Evolutionary conservation across 169 alveolate species (phyloP).

Genomic region (Eimeria nieschulzi): DNA sequence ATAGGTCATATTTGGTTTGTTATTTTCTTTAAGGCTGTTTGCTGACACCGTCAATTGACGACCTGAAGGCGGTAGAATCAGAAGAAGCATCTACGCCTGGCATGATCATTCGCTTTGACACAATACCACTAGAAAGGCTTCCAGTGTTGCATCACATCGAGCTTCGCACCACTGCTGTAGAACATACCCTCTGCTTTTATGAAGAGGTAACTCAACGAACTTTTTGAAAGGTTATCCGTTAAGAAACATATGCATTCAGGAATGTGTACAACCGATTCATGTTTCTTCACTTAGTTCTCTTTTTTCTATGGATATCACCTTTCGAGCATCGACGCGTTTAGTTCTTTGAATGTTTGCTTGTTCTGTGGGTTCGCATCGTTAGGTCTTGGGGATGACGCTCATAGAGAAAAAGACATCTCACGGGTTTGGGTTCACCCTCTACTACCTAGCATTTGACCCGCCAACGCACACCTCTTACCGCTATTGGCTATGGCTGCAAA

Average conservation of each 20-base stretch:
- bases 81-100: not conserved
- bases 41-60: slow-evolving; percentile 20
- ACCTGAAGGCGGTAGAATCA: slow-evolving; percentile 11
- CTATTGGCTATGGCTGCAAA: slow-evolving; percentile 60
- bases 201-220: not conserved
- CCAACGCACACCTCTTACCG: slow-evolving; percentile 29
- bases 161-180: not conserved
- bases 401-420: slow-evolving; percentile 30
- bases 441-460: slow-evolving; percentile 24
- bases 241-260: too few species aligned
- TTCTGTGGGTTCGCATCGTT: not conserved
- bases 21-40: not conserved
- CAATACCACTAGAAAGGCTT: slow-evolving; percentile 3
- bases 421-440: slow-evolving; percentile 36
- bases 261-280: too few species aligned
- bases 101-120: slow-evolving; percentile 9
- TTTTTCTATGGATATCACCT: not conserved
- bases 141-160: slow-evolving; percentile 56
- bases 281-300: not conserved
- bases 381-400: slow-evolving; percentile 57
- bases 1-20: not conserved
- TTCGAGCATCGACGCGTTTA: not conserved
- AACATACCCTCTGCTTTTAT: slow-evolving; percentile 18
- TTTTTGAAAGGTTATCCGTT: too few species aligned
- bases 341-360: not conserved